These are phyloP conservation scores for Sinapis alba DNA, from an alignment of 441 rosid species.

Conservation along the genomic window DNA sequence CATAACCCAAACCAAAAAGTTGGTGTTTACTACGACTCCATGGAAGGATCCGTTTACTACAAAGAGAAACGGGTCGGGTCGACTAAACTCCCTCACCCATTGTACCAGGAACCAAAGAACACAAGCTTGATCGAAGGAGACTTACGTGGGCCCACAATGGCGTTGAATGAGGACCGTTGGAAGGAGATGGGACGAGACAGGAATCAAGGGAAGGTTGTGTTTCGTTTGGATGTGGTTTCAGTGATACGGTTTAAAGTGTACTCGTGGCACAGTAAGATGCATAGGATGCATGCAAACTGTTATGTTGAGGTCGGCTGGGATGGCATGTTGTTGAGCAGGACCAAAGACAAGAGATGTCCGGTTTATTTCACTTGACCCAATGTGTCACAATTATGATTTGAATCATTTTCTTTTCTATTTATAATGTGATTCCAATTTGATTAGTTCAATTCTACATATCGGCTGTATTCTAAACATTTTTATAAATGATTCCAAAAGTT, in stretches of 20 bases:
- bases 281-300: conserved; percentile 67
- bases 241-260: conserved; percentile 65
- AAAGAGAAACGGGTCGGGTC: conserved; percentile 60
- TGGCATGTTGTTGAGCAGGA: conserved; percentile 56
- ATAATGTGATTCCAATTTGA: not conserved
- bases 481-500: not conserved
- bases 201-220: conserved; percentile 52
- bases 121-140: conserved; percentile 47
- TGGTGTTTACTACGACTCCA: conserved; percentile 55
- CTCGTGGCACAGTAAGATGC: conserved; percentile 61
- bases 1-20: conserved; percentile 75
- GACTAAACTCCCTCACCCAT: conserved; percentile 41
- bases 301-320: conserved; percentile 57
- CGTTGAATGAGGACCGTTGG: conserved; percentile 63
- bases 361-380: conserved; percentile 57
- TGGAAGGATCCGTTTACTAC: conserved; percentile 61
- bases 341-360: conserved; percentile 58
- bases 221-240: conserved; percentile 62
- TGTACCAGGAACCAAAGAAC: conserved; percentile 70
- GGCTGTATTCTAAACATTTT: conserved; percentile 2
- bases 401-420: not conserved
- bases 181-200: conserved; percentile 59
- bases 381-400: not conserved
- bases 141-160: conserved; percentile 59
- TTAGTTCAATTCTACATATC: not conserved